Conservation (phyloP, 2,329 filamentous ascomycete genomes). For the Aspergillus pseudoterreus region DNA sequence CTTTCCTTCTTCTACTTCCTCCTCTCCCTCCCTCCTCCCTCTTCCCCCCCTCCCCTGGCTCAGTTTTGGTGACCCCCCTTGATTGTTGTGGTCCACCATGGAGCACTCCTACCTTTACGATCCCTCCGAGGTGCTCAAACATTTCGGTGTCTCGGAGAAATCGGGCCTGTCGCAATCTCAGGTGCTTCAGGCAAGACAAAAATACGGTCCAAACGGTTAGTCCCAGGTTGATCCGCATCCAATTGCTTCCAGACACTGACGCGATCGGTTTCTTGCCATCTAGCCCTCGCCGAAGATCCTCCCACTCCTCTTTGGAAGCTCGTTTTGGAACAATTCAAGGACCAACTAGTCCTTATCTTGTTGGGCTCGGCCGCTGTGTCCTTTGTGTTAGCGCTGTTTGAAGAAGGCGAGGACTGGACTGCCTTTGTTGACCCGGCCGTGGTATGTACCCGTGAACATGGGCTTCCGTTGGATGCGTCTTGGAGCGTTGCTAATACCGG, state of each 20-base stretch:
- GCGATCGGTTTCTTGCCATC: not conserved
- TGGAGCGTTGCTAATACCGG: constrained; percentile 15
- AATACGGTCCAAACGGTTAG: constrained; percentile 55
- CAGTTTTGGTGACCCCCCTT: constrained; percentile 3
- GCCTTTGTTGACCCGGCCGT: constrained; percentile 95
- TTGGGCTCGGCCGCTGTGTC: constrained; percentile 90
- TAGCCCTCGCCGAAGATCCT: constrained; percentile 80
- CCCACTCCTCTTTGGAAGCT: constrained; percentile 95
- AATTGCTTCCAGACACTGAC: constrained; percentile 1
- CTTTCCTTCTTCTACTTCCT: constrained; percentile 12
- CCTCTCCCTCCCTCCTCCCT: constrained; percentile 10
- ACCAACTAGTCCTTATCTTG: constrained; percentile 93
- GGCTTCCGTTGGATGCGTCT: not conserved
- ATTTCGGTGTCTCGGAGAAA: constrained; percentile 51
- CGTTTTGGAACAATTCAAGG: constrained; percentile 97
- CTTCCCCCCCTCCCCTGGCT: constrained; percentile 1
- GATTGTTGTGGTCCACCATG: constrained; percentile 36
- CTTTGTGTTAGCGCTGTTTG: constrained; percentile 87
- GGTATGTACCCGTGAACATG: constrained; percentile 54
- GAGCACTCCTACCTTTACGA: constrained; percentile 52
- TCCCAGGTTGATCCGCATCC: constrained; percentile 5
- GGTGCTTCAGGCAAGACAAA: constrained; percentile 43
- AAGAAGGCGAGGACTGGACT: constrained; percentile 90
- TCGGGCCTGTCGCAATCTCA: constrained; percentile 50
- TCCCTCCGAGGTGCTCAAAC: constrained; percentile 48